A percentile compares a stretch with the other conserved stretches of the same genome.
Evolutionary conservation across 1,284 basidiomycete species (phyloP).

Genomic region (Tilletiopsis washingtonensis): DNA sequence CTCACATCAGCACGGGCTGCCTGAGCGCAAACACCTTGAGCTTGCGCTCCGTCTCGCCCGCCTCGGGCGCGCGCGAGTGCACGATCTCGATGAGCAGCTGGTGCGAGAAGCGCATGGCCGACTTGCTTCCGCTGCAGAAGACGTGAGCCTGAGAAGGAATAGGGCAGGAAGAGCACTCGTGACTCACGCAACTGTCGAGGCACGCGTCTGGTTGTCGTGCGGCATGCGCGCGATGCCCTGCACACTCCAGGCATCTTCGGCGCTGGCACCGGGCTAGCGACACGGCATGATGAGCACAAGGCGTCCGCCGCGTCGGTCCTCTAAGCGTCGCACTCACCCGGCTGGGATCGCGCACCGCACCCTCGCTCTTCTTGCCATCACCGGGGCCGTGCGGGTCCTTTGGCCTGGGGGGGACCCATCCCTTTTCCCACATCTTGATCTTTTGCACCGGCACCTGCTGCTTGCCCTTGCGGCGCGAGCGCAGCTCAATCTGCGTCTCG

Average conservation of each 20-base stretch:
- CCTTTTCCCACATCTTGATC: conserved; percentile 43
- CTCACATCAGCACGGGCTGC: conserved; percentile 35
- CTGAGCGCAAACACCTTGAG: conserved; percentile 45
- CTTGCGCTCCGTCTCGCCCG: conserved; percentile 15
- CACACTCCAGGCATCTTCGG: conserved; percentile 42
- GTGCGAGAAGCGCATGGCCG: conserved; percentile 39
- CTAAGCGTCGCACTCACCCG: too few relatives aligned
- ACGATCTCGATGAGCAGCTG: conserved; percentile 44
- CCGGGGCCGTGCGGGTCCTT: conserved; percentile 28
- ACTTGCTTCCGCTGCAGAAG: conserved; percentile 35
- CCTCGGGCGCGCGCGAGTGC: conserved; percentile 24
- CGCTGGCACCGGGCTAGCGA: not conserved
- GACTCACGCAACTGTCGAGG: conserved; percentile 33
- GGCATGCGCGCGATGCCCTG: conserved; percentile 44
- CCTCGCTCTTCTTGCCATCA: conserved; percentile 36
- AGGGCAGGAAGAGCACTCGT: too few relatives aligned
- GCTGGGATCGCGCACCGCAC: conserved; percentile 28
- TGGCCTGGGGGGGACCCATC: conserved; percentile 36
- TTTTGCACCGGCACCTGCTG: conserved; percentile 39
- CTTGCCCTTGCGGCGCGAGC: conserved; percentile 31
- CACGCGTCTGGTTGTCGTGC: conserved; percentile 43
- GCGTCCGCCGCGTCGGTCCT: too few relatives aligned
- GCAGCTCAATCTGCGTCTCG: conserved; percentile 42
- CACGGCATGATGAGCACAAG: too few relatives aligned
- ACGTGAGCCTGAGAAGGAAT: too few relatives aligned